Base-by-base conservation (phyloP, 371 early-diverging fungal species). In the Syncephalastrum sp. region DNA sequence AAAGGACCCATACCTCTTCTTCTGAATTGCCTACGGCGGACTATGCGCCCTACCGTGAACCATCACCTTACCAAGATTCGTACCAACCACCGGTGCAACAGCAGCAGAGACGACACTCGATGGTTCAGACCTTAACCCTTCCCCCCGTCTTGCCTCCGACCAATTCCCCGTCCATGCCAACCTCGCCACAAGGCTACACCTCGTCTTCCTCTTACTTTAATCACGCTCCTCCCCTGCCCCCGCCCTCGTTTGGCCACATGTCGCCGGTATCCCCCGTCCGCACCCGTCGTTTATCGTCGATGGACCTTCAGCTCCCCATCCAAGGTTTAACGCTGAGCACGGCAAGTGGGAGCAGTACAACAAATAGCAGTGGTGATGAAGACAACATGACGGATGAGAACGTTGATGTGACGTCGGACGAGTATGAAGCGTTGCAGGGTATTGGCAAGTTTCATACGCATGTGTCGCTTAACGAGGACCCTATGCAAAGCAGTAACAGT, bases 361-460 rank as follows among this genome's bases (percentile, higher is more conserved):
- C 50, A 15, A 25, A 16, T 25, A 33, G 38, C 38, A 33, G 38
- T 10, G 38, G 38, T 5, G 38, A 33, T 33, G 38, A 33, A 33
- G 42, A 49, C 23, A 27, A 50, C 2, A 29, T 42, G 24, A 17
- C 50, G n/a, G 50, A 27, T 4, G 50, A 54, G 41, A 38, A 52
- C 16, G 50, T 64, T 12, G 73, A 72, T 60, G 68, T 76, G 4
- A 73, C 73, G 0, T 29, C 63, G 8, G 77, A 74, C 42, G 77
- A 77, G 55, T 74, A 68, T 47, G 74, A 77, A 53, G 77, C 77
- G 19, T 53, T 77, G 8, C 65, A 77, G 68, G 77, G 74, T 1
- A 66, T 77, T 54, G 67, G 72, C 12, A 65, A 65, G 27, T 72
- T 75, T 33, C 61, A 56, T 48, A 45, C 60, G 3, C 48, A 42